phyloP scores from a whole-genome alignment of 192 early-diverging fungal species.

The Podila horticola region DNA sequence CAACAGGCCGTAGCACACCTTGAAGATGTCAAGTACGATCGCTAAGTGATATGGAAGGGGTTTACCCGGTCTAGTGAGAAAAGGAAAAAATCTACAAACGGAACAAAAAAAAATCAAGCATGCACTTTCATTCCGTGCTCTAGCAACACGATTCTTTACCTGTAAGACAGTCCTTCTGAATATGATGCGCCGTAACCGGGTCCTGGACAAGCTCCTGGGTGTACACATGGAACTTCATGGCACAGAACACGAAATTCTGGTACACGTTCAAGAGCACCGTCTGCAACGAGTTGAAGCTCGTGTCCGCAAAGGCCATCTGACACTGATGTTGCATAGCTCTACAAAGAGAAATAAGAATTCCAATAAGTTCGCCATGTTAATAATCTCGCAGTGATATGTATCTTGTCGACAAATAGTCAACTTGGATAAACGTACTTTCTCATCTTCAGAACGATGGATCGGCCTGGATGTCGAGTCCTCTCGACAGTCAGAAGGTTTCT shows the following conservation, averaged over 20 bases:
- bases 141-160: not conserved
- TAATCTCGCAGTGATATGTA: no score
- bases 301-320: slow-evolving; percentile 74
- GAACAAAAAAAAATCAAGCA: no score
- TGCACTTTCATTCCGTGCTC: no score
- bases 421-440: slow-evolving; percentile 24
- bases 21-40: slow-evolving; percentile 22
- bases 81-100: no score
- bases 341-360: not conserved
- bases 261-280: slow-evolving; percentile 81
- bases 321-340: slow-evolving; percentile 71
- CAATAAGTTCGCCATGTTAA: no score
- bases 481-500: slow-evolving; percentile 33
- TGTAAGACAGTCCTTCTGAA: slow-evolving; percentile 2
- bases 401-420: not conserved
- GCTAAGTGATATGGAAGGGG: not conserved
- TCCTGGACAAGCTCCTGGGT: slow-evolving; percentile 29
- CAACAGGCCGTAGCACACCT: slow-evolving; percentile 19
- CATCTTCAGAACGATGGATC: slow-evolving; percentile 36
- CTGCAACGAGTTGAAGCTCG: slow-evolving; percentile 63
- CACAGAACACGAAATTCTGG: slow-evolving; percentile 78
- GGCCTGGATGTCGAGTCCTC: slow-evolving; percentile 22
- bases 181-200: slow-evolving; percentile 10
- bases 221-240: slow-evolving; percentile 70
- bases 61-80: no score